Conservation (phyloP, 176 grass and related monocot species). For the Metroxylon sagu region DNA sequence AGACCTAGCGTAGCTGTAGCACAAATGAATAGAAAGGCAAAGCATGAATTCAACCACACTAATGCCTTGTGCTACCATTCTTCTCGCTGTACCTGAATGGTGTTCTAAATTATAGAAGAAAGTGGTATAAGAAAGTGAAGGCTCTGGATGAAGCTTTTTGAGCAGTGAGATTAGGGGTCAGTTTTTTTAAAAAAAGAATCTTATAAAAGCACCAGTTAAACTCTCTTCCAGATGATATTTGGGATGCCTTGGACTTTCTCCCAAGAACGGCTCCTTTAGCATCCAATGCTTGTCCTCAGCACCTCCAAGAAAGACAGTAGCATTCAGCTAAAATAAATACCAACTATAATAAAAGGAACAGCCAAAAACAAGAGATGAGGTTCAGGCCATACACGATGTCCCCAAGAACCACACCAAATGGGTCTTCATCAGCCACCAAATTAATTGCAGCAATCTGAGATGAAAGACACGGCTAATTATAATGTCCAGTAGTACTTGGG, state of each 20-base stretch:
- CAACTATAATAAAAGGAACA: no score
- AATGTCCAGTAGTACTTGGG: not conserved
- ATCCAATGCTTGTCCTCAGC: conserved; percentile 83
- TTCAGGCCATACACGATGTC: conserved; percentile 54
- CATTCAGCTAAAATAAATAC: no score
- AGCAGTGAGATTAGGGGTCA: no score
- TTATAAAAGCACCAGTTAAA: conserved; percentile 3
- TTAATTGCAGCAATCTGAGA: conserved; percentile 93
- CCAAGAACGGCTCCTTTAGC: conserved; percentile 86
- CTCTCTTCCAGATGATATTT: conserved; percentile 79
- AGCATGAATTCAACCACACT: no score
- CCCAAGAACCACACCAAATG: conserved; percentile 89
- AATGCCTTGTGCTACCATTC: no score
- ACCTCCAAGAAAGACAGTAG: not conserved
- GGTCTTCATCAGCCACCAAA: conserved; percentile 81
- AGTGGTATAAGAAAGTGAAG: no score
- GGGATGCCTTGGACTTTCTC: conserved; percentile 81
- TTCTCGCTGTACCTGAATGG: no score
- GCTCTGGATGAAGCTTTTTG: no score
- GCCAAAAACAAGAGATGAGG: not conserved
- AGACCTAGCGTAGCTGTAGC: no score
- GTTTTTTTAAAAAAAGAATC: conserved; percentile 1
- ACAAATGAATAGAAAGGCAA: no score
- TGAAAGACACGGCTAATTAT: not conserved
- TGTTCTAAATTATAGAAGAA: no score